Evolutionary conservation across 345 rosid genomes (phyloP).

Genomic region (Firmiana major): DNA sequence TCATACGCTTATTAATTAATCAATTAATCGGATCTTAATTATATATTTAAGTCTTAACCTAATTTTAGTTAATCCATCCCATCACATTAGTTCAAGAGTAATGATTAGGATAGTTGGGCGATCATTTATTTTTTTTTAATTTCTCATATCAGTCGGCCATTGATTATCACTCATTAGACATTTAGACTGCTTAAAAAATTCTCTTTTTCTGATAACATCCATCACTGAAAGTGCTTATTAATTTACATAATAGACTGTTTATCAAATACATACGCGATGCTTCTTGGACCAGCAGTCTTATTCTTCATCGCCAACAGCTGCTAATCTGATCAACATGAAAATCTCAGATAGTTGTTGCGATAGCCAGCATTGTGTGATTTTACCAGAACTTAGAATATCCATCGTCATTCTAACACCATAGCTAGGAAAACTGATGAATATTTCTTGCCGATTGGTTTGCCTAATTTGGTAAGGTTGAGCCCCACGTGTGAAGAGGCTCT

Average conservation of each 20-base stretch:
- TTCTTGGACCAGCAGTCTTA: neutral
- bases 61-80: too few relatives aligned
- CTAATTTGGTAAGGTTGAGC: neutral
- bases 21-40: too few relatives aligned
- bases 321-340: too few relatives aligned
- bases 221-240: neutral
- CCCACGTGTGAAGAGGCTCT: neutral
- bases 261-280: neutral
- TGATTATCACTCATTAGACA: too few relatives aligned
- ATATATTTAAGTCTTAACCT: too few relatives aligned
- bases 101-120: neutral
- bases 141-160: neutral
- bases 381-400: too few relatives aligned
- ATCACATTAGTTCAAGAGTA: neutral
- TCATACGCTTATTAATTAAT: too few relatives aligned
- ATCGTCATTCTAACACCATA: neutral
- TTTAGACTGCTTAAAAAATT: neutral
- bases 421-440: neutral
- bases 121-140: neutral
- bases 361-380: too few relatives aligned
- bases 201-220: neutral
- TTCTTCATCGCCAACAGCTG: too few relatives aligned
- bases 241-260: neutral
- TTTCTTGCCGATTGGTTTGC: neutral
- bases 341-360: too few relatives aligned